Conservation (phyloP, 306 rosid species). For the Cucurbita pepo region DNA sequence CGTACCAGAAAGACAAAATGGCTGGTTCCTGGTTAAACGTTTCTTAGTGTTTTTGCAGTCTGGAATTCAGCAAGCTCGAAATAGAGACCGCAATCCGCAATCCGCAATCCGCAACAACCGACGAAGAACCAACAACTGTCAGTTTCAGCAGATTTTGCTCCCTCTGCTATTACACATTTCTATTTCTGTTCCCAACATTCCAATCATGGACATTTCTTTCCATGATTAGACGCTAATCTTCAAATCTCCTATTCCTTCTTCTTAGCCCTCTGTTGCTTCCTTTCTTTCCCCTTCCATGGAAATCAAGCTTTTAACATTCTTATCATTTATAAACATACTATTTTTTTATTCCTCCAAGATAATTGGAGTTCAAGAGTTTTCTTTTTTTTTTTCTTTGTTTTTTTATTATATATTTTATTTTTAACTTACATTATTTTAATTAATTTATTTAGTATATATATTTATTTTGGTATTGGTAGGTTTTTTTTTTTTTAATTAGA, state of each 20-base stretch:
- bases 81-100: not conserved
- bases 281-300: not conserved
- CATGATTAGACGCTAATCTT: not conserved
- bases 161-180: not conserved
- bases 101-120: not conserved
- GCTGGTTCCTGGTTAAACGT: not conserved
- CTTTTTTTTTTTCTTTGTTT: not conserved
- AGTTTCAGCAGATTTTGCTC: constrained; percentile 2
- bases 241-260: not conserved
- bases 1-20: not conserved
- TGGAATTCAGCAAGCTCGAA: not conserved
- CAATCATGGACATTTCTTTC: not conserved
- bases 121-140: not conserved
- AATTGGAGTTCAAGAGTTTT: not conserved
- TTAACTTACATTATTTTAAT: not conserved
- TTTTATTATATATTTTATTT: too few relatives aligned
- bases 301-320: not conserved
- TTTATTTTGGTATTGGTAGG: too few relatives aligned
- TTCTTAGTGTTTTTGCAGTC: not conserved
- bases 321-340: not conserved
- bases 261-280: not conserved
- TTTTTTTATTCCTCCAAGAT: not conserved
- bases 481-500: too few relatives aligned
- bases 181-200: not conserved
- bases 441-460: not conserved